Evolutionary conservation across 1,284 basidiomycete species (phyloP), one percentile per base, ranked within the genome.

Genomic region (Tilletiopsis washingtonensis): DNA sequence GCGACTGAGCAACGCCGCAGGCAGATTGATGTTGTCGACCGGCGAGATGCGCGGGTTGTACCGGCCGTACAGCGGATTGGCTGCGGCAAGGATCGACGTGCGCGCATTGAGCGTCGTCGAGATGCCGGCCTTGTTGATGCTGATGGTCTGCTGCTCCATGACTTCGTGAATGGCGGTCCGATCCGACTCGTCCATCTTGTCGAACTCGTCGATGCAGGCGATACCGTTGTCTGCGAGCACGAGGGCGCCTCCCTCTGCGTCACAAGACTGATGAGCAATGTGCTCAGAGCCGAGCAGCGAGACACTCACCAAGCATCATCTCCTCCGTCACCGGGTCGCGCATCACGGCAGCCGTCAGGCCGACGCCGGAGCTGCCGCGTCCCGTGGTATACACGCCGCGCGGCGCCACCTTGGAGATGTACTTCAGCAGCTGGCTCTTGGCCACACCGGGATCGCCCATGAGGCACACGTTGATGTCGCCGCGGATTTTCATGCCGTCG

Each of bases 361-460:
- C 94, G 43, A 98, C 94, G 24, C 94, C 94, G 1, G 90, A 94
- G 6, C 90, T 96, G 63, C 94, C 94, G 71, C 93, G 88, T 57
- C 94, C 94, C 3, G 94, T 98, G 3, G 94, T 98, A 73, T 99
- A 99, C 25, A 99, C 85, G 11, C 94, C 94, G 58, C 94, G 81
- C 12, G 94, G 94, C 1, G 94, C 94, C 54, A 99, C 86, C 75
- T 98, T 98, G 46, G 91, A 88, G 66, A 99, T 98, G 70, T 97
- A 98, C 77, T 98, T 98, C 58, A 98, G 80, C 49, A 98, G 74
- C 74, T 98, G 94, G 24, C 91, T 96, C 76, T 99, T 99, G 64
- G 94, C 94, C 56, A 98, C 93, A 84, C 94, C 94, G 44, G 94
- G 94, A 76, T 99, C 94, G 66, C 94, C 94, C 94, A 99, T 98